Base-by-base conservation (phyloP, 2,329 filamentous ascomycete species). In the Coniochaeta sp. region DNA sequence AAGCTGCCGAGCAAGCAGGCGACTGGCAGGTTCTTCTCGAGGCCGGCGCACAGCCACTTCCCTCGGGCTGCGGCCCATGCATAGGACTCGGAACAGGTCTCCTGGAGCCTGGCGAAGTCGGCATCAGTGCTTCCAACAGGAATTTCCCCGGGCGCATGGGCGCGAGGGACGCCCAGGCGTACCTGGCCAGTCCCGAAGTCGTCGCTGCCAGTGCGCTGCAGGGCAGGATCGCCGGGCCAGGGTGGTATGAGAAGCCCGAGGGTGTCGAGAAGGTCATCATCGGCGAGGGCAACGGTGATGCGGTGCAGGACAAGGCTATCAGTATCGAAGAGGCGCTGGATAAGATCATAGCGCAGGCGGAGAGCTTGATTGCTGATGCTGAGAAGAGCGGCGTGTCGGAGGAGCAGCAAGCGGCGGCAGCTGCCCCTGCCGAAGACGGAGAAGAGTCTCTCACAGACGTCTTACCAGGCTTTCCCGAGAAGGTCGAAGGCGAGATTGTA, bases 81-180 rank as follows among this genome's bases (percentile, higher is more conserved):
- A 97, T 98, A 63, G 93, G 93, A 8, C 81, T 96, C 0, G 91
- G 89, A 11, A 1, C 2, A 0, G 93, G 93, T 40, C 79, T 96
- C 0, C 81, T 96, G 0, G 88, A 97, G 72, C 81, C 84, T 1
- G 91, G 90, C n/a, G 92, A 97, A 75, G 86, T 92, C 11, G 92
- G 92, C 24, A 93, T 97, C 66, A 87, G 82, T 62, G 90, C 91
- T 0, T 87, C 81, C 58, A 97, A 97, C 77, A 81, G 93, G 12
- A 96, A 96, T 73, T 97, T 93, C 79, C 92, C 93, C 74, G 93
- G 92, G 0, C 85, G 93, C 2, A 96, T 97, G 90, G 93, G 93
- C 3, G 88, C 83, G 16, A 86, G 83, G 2, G 85, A 90, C 6
- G 90, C 91, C 0, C 87, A 91, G 68, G 91, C 91, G 0, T 97